Base-by-base conservation (phyloP, 2,329 filamentous ascomycete genomes). In the Amauroascus verrucosus region DNA sequence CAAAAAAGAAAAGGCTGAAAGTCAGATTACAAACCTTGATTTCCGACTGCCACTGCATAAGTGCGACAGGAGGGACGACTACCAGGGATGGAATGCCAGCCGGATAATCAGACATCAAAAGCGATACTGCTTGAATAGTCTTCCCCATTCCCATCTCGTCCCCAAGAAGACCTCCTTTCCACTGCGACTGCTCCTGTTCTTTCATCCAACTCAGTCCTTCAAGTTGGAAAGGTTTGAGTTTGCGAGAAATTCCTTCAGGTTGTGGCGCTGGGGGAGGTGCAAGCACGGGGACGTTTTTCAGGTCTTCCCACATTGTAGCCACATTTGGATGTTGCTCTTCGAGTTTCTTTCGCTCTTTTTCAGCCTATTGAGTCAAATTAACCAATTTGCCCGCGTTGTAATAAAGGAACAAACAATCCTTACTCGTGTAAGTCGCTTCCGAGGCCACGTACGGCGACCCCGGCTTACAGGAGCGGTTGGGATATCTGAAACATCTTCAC, bases 61-160 rank as follows among this genome's bases (percentile, higher is more conserved):
- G 72, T 38, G 91, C 91, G 38, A 96, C 91, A 0, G 91, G 91
- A 0, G 91, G 91, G 0, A 95, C 89, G 32, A 96, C 78, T 1
- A 97, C 90, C 3, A 97, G 76, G 0, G 88, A 86, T 1, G 93
- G 91, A 52, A 84, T 73, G 60, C 85, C 85, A 20, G 83, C 86
- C 2, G 90, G 91, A 63, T 87, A 96, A 66, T 97, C 90, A 0
- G 91, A 96, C 93, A 97, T 97, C 69, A 98, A 89, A 43, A 98
- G 78, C 2, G 91, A 96, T 16, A 98, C 93, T 1, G 93, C 91
- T 70, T 98, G 93, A 48, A 98, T 97, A 0, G 93, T 98, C 74
- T 98, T 98, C 48, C 93, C 93, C 72, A 98, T 86, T 6, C 93
- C 93, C 93, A 98, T 98, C 70, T 98, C 93, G 62, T 98, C 93